These are phyloP conservation scores for Malus domestica DNA, from an alignment of 306 rosid species.

Conservation along the genomic window DNA sequence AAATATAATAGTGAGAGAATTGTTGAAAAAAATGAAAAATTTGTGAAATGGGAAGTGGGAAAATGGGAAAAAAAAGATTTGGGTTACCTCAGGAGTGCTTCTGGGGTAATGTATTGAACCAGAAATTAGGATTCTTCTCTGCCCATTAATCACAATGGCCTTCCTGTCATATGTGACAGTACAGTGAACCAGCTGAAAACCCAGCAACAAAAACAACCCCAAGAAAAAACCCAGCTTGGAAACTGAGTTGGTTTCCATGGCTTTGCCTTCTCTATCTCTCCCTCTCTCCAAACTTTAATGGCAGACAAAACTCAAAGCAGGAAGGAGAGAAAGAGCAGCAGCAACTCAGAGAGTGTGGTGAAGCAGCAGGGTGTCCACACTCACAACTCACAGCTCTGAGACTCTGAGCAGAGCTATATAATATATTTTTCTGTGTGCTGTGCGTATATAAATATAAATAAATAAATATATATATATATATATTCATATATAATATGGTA, in stretches of 20 bases:
- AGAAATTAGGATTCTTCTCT: conserved; percentile 87
- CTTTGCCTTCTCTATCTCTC: conserved; percentile 7
- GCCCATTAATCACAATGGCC: conserved; percentile 84
- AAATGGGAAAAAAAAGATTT: not conserved
- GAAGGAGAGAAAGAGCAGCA: not conserved
- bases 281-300: not conserved
- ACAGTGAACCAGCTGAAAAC: conserved; percentile 45
- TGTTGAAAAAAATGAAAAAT: not conserved
- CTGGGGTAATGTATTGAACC: conserved; percentile 98
- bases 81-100: conserved; percentile 87
- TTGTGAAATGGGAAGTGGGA: not conserved
- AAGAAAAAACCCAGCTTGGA: conserved; percentile 41
- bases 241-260: conserved; percentile 51
- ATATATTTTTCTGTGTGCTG: conserved; percentile 19
- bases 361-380: conserved; percentile 22
- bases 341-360: conserved; percentile 6
- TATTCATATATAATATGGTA: not conserved
- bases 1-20: not conserved
- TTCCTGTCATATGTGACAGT: conserved; percentile 79
- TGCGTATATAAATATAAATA: not conserved
- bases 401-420: conserved; percentile 20
- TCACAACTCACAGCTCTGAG: conserved; percentile 12
- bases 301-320: conserved; percentile 10
- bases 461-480: not conserved
- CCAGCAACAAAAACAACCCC: conserved; percentile 34